Evolutionary conservation across 1,284 basidiomycete species (phyloP).

Genomic region (Ceraceosorus bombacis): DNA sequence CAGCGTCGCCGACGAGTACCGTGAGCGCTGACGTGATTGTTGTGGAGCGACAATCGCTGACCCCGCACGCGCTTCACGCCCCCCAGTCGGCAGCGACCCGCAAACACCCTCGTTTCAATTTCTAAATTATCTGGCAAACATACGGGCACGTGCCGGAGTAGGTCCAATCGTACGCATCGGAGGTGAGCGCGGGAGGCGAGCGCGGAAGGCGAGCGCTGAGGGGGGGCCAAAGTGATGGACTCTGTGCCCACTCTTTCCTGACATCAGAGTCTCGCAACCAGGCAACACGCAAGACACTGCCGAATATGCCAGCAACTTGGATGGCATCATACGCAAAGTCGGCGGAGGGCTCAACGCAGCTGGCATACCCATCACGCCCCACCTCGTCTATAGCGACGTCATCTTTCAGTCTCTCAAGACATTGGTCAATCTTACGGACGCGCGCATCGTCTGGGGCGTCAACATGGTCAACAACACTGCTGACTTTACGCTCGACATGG

Average conservation of each 20-base stretch:
- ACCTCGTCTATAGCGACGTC: constrained; percentile 8
- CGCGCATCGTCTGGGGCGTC: constrained; percentile 13
- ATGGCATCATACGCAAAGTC: constrained; percentile 66
- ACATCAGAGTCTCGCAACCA: background rate
- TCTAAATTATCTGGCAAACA: constrained; percentile 65
- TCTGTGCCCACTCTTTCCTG: too few species aligned
- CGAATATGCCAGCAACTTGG: constrained; percentile 72
- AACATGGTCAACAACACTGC: constrained; percentile 16
- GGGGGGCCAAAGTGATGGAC: too few species aligned
- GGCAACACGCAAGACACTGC: constrained; percentile 84
- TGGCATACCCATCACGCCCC: constrained; percentile 16
- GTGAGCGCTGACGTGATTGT: constrained; percentile 50
- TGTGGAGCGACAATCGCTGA: background rate
- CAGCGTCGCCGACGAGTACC: constrained; percentile 54
- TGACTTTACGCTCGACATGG: constrained; percentile 18
- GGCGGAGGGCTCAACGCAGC: background rate
- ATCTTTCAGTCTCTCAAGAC: constrained; percentile 10
- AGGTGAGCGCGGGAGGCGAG: constrained; percentile 32
- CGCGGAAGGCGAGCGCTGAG: too few species aligned
- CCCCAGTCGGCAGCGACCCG: too few species aligned
- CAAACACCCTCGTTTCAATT: constrained; percentile 57
- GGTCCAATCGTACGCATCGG: constrained; percentile 64
- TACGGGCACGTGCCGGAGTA: constrained; percentile 55
- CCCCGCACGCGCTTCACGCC: too few species aligned
- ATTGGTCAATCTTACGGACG: background rate